Percentiles rank a stretch among this genome's conserved stretches.
phyloP scores from a whole-genome alignment of 495 filamentous ascomycete species.

The Elaphomyces granulatus region DNA sequence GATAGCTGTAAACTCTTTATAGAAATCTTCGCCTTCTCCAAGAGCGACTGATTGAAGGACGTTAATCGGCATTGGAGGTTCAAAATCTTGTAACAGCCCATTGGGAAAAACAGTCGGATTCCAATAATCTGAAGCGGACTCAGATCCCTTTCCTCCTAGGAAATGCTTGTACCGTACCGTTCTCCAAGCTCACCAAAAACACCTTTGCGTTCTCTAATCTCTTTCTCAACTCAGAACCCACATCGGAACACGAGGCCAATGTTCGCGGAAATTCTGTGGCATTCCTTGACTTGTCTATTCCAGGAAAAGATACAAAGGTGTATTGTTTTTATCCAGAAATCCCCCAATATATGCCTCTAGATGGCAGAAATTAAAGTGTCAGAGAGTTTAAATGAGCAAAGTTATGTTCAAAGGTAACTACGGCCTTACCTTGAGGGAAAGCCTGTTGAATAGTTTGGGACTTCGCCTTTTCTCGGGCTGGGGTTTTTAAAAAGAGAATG shows the following conservation, averaged over 20 bases:
- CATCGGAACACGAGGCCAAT: not conserved
- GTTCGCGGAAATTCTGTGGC: not conserved
- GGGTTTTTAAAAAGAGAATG: no score
- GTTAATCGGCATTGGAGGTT: not conserved
- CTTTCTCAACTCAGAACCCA: not conserved
- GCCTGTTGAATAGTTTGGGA: not conserved
- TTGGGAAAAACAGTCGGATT: not conserved
- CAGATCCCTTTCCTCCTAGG: not conserved
- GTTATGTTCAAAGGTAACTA: no score
- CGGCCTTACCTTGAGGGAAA: not conserved
- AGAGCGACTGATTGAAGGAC: not conserved
- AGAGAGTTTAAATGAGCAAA: not conserved
- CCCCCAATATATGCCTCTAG: not conserved
- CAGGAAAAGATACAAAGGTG: not conserved
- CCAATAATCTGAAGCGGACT: not conserved
- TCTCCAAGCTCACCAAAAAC: not conserved
- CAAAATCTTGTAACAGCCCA: not conserved
- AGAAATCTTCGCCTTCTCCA: not conserved
- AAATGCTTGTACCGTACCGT: not conserved
- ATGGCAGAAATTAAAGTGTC: not conserved
- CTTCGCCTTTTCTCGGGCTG: no score
- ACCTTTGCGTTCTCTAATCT: not conserved
- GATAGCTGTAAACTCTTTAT: not conserved
- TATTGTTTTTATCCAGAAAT: not conserved
- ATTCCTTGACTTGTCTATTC: not conserved